Percentiles rank a stretch among this genome's conserved stretches.
These are phyloP conservation scores for Gelatoporia subvermispora DNA, from an alignment of 768 basidiomycete genomes.

Conservation along the genomic window DNA sequence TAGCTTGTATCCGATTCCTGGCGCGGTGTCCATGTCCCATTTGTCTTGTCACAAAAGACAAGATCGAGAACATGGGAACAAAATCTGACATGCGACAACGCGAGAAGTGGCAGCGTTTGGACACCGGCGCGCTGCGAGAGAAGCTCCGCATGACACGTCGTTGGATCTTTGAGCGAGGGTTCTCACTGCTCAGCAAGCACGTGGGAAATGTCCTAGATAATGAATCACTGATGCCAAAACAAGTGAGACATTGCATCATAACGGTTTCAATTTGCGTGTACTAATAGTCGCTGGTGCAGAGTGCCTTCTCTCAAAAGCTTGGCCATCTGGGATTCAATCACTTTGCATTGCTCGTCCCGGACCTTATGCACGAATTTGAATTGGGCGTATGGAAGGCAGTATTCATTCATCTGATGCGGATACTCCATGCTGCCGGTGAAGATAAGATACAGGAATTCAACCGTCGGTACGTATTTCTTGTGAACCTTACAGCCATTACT, in stretches of 20 bases:
- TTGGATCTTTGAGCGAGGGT: no score
- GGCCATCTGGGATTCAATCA: constrained; percentile 19
- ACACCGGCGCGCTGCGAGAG: no score
- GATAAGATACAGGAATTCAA: constrained; percentile 8
- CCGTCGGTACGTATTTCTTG: constrained; percentile 8
- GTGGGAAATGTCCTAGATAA: constrained; percentile 9
- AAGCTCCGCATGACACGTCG: no score
- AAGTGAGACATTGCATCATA: constrained; percentile 3
- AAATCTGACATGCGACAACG: no score
- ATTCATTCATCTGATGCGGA: constrained; percentile 22
- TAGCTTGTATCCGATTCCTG: no score
- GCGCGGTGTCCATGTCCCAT: no score
- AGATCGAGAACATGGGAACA: no score
- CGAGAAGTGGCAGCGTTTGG: no score
- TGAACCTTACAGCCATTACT: not conserved
- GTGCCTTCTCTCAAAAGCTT: constrained; percentile 26
- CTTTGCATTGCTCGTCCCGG: constrained; percentile 20
- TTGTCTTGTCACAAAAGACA: no score
- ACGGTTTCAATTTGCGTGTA: not conserved
- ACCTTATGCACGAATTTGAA: constrained; percentile 32
- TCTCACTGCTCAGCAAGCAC: constrained; percentile 8
- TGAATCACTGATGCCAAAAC: constrained; percentile 12
- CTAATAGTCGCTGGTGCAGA: no score
- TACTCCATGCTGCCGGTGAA: constrained; percentile 9
- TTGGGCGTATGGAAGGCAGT: constrained; percentile 28